Evolutionary conservation across 345 rosid genomes (phyloP).

Genomic region (Salix viminalis): DNA sequence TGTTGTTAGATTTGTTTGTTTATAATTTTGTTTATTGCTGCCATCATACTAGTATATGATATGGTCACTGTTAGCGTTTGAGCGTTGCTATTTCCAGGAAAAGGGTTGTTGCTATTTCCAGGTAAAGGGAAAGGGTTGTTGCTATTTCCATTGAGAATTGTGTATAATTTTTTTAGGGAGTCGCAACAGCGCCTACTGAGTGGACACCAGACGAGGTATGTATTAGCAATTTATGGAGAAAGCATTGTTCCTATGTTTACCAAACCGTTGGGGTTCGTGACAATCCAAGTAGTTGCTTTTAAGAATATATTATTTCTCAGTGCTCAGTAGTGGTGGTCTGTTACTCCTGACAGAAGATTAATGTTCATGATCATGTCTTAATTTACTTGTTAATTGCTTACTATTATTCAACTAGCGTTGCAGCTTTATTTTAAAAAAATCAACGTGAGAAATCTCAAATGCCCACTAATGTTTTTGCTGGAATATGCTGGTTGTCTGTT

Average conservation of each 20-base stretch:
- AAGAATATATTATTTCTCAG: conserved; percentile 18
- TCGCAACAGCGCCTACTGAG: conserved; percentile 6
- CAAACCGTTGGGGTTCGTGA: conserved; percentile 11
- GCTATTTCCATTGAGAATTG: conserved; percentile 33
- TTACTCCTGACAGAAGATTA: conserved; percentile 36
- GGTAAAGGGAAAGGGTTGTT: conserved; percentile 15
- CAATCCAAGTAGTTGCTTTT: conserved; percentile 7
- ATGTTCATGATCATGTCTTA: conserved; percentile 15
- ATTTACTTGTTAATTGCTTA: conserved; percentile 3
- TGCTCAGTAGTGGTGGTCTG: conserved; percentile 12
- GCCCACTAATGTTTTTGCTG: not conserved
- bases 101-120: conserved; percentile 33
- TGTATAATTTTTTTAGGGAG: conserved; percentile 29
- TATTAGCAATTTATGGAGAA: conserved; percentile 19
- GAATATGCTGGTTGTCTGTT: not conserved
- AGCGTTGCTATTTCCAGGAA: conserved; percentile 35
- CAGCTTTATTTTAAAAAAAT: no score
- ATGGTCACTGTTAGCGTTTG: conserved; percentile 6
- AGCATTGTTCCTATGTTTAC: conserved; percentile 17
- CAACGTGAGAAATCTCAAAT: not conserved
- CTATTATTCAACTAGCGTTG: not conserved
- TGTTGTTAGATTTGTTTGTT: conserved; percentile 51
- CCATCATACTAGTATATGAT: not conserved
- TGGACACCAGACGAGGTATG: conserved; percentile 8
- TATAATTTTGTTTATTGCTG: conserved; percentile 32